Percentiles rank a stretch among this genome's conserved stretches.
These are phyloP conservation scores for Brassica rapa DNA, from an alignment of 345 rosid genomes.

Conservation along the genomic window DNA sequence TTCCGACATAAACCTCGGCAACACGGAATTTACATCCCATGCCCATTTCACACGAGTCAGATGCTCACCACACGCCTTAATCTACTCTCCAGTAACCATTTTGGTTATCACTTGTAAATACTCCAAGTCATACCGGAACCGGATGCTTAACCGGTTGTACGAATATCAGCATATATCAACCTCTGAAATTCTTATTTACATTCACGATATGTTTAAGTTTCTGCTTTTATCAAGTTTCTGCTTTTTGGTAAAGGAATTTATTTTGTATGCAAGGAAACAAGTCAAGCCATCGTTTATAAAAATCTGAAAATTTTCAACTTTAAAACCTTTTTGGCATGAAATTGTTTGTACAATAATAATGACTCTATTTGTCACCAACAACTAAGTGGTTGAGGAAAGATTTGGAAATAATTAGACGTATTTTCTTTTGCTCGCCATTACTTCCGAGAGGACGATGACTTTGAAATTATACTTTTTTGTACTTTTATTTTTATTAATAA, in stretches of 20 bases:
- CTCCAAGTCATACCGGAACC: neutral
- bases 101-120: neutral
- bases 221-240: neutral
- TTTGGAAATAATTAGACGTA: neutral
- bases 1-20: slow-evolving; percentile 65
- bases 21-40: slow-evolving; percentile 45
- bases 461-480: neutral
- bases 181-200: neutral
- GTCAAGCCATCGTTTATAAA: neutral
- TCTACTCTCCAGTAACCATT: neutral
- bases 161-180: neutral
- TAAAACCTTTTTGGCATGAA: neutral
- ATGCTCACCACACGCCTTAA: slow-evolving; percentile 14
- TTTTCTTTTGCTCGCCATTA: neutral
- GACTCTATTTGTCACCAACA: neutral
- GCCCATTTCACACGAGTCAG: slow-evolving; percentile 29
- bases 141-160: neutral
- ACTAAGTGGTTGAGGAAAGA: neutral
- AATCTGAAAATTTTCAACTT: neutral
- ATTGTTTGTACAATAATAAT: neutral
- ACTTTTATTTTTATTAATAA: neutral
- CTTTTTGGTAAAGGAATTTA: neutral
- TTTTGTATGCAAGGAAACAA: neutral
- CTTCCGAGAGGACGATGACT: slow-evolving; percentile 15
- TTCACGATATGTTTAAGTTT: neutral